Evolutionary conservation across 805 yeast species (phyloP), one percentile per base, ranked within the genome.

Genomic region (Schizosaccharomyces octosporus): DNA sequence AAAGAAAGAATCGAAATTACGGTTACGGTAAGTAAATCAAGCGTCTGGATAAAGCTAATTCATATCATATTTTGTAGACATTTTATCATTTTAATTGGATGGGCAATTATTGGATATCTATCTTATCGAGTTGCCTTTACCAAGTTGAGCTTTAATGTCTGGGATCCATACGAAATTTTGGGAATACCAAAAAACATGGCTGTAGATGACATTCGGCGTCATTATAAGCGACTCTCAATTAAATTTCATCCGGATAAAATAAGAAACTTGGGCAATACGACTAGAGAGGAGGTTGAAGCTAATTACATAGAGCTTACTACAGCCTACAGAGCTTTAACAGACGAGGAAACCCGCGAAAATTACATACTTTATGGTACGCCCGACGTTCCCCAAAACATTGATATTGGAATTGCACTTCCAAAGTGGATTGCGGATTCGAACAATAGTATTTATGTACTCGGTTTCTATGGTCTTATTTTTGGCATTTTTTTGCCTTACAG

Each of bases 371-470:
- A 84, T 68, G 99, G 99, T 60, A 95, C 94, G 70, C 99, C 99
- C 4, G 99, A 93, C 74, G 98, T 98, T 55, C 95, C 95, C 54
- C 95, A 87, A 72, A 86, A 86, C 32, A 78, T 84, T 21, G 75
- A 84, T 24, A 96, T 87, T 70, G 98, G 98, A 64, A 88, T 93
- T 71, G 99, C 97, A 0, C 74, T 93, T 65, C 99, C 99, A 41
- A 82, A 84, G 69, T 87, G 86, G 72, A 76, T 93, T 64, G 85
- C 94, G 39, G 95, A 87, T 65, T 88, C 94, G 55, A 77, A 81
- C 63, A 82, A 82, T 27, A 82, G 94, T 4, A 79, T 83, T 3
- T 66, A 84, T 27, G 74, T 87, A 63, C 73, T 85, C 32, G 77
- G 83, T 17, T 70, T 79, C 1, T 93, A 93, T 71, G 80, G 87